Evolutionary conservation across 2,329 filamentous ascomycete species (phyloP), one percentile per base, ranked within the genome.

Genomic region (Fusarium zealandicum): DNA sequence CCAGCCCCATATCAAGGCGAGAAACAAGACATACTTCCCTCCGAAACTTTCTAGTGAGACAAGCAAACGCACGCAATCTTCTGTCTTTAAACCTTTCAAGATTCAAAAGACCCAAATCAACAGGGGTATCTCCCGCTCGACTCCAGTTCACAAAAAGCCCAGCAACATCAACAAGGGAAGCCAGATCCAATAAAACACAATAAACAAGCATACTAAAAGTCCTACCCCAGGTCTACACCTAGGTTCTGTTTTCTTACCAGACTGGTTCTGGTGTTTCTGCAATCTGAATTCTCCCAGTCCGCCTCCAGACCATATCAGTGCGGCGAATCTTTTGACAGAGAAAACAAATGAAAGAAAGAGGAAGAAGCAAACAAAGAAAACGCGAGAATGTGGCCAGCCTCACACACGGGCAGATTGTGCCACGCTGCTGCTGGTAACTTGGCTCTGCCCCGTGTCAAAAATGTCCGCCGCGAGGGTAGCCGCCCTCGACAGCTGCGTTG

Each of bases 401-500:
- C 46, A 44, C 25, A 35, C 30, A 31, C 35, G 46, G 13, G 59
- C 42, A 41, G 60, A 59, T 35, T 51, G 57, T 22, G 54, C 51
- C 27, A 58, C 45, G 42, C 40, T 57, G 14, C 51, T 58, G 20
- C 16, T 22, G 28, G 51, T 38, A 10, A 40, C 20, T n/a, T 51
- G 45, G 33, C 54, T 57, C 25, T 39, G 58, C 32, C 38, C 43
- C 27, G 28, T 39, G 9, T 33, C 31, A 14, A 32, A 22, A 18
- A 51, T 50, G 8, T 42, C 47, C 28, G 49, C 54, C 39, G 63
- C 64, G 33, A 72, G 69, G 20, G 66, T 71, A 12, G 65, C 64
- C 12, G 70, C 68, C 39, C 69, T 63, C 44, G 70, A 71, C 25
- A 56, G 47, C 32, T 61, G 57, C 9, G 61, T 58, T 22, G 68